Base-by-base conservation (phyloP, 352 stramenopile species). In the Stramenopiles sp. region DNA sequence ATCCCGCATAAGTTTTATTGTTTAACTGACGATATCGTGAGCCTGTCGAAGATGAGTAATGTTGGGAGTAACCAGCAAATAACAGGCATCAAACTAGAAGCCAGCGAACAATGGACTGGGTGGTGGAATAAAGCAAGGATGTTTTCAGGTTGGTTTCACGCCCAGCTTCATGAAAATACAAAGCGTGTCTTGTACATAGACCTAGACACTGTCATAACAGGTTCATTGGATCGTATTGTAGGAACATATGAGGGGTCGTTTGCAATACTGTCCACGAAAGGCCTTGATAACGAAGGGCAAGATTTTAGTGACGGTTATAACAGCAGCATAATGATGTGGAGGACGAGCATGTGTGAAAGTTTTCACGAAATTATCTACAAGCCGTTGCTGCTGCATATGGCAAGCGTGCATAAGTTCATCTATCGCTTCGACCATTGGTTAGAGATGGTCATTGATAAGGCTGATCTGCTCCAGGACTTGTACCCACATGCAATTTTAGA, bases 401-500 rank as follows among this genome's bases (percentile, higher is more conserved):
- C 30, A 0, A 31, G 32, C 8, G 80, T 92, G 44, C 84, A 7
- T 32, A 84, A 82, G 32, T 88, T 87, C 75, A 91, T 94, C 78
- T 92, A 94, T 86, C 92, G 92, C 83, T 90, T 94, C 80, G 90
- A 94, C 80, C 90, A 94, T 80, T 94, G 89, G 90, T 85, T 93
- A 27, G 90, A 94, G 86, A 91, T 92, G 88, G 84, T 84, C 0
- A 67, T 88, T 0, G 81, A 81, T 0, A 29, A 80, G 7, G 84
- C 84, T 8, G 31, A 67, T 7, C 88, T 88, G 67, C 67, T 92
- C 0, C 84, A 93, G 30, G 82, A 88, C 27, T 67, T 83, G 0
- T 83, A 89, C 32, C 85, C 88, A 1, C 84, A 80, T n/a, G 83
- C 86, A 31, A 86, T 94, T n/a, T 84, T 91, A 32, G 90, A 94